phyloP scores from a whole-genome alignment of 2,329 filamentous ascomycete species.

The Graphium sp. region DNA sequence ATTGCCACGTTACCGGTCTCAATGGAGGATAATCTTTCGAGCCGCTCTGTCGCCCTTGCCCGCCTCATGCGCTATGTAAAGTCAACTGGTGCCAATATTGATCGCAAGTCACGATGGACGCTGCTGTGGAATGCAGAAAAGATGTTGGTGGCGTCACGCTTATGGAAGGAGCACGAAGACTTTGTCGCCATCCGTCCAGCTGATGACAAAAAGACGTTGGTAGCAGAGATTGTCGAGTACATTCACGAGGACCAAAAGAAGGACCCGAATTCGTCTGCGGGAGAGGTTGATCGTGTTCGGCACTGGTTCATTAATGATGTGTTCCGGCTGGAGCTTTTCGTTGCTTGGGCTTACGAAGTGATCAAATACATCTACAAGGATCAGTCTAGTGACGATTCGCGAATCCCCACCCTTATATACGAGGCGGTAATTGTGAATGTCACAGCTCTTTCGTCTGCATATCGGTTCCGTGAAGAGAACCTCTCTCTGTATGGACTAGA shows the following conservation, averaged over 20 bases:
- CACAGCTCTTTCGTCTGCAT: conserved; percentile 43
- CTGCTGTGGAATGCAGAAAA: conserved; percentile 86
- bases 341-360: conserved; percentile 64
- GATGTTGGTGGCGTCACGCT: conserved; percentile 57
- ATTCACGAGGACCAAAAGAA: conserved; percentile 66
- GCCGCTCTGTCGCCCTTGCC: conserved; percentile 55
- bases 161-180: conserved; percentile 70
- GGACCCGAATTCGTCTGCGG: conserved; percentile 41
- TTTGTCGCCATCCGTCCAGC: conserved; percentile 42
- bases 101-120: conserved; percentile 56
- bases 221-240: conserved; percentile 58
- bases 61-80: conserved; percentile 59
- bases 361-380: conserved; percentile 58
- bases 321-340: conserved; percentile 52
- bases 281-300: conserved; percentile 66
- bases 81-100: conserved; percentile 46
- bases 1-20: conserved; percentile 59
- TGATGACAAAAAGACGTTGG: conserved; percentile 49
- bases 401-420: conserved; percentile 36
- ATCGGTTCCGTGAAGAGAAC: conserved; percentile 58
- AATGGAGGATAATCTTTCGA: conserved; percentile 64
- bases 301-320: conserved; percentile 75
- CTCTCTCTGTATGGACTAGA: conserved; percentile 56
- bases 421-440: conserved; percentile 48
- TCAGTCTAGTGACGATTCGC: conserved; percentile 33